These are phyloP conservation scores for Akanthomyces lecanii DNA, from an alignment of 2,329 filamentous ascomycete species.

Conservation along the genomic window DNA sequence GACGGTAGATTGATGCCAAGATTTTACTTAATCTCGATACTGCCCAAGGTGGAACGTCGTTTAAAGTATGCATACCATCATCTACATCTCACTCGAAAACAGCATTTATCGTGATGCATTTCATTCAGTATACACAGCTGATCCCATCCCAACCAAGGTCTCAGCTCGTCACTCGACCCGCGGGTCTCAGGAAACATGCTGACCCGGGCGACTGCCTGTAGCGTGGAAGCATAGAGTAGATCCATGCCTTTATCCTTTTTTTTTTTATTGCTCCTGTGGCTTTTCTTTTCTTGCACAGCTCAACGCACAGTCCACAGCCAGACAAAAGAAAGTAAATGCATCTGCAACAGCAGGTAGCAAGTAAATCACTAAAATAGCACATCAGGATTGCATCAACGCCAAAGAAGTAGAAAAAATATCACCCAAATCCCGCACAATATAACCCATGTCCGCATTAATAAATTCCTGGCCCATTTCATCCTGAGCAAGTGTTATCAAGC, in stretches of 20 bases:
- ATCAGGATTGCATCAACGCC: slow-evolving; percentile 40
- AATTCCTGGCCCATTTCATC: neutral
- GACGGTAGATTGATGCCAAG: slow-evolving; percentile 6
- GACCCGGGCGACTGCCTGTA: neutral
- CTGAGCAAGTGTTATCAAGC: neutral
- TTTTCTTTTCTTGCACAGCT: slow-evolving; percentile 4
- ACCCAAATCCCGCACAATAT: slow-evolving; percentile 38
- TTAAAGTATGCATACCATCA: too few species aligned
- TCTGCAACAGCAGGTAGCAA: slow-evolving; percentile 5
- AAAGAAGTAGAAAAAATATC: slow-evolving; percentile 26
- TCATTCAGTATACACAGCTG: slow-evolving; percentile 16
- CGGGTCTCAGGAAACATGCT: neutral
- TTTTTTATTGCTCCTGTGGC: slow-evolving; percentile 2
- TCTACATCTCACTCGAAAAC: neutral
- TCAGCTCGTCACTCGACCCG: neutral
- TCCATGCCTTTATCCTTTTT: neutral
- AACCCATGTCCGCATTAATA: slow-evolving; percentile 25
- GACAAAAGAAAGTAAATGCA: slow-evolving; percentile 10
- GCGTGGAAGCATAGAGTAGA: neutral
- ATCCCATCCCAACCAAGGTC: neutral
- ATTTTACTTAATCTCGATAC: neutral
- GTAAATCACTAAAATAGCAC: slow-evolving; percentile 25
- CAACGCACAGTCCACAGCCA: slow-evolving; percentile 7
- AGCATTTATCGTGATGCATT: slow-evolving; percentile 10
- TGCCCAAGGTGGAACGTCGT: too few species aligned